These are phyloP conservation scores for Echinosophora koreensis DNA, from an alignment of 306 rosid genomes.

Conservation along the genomic window DNA sequence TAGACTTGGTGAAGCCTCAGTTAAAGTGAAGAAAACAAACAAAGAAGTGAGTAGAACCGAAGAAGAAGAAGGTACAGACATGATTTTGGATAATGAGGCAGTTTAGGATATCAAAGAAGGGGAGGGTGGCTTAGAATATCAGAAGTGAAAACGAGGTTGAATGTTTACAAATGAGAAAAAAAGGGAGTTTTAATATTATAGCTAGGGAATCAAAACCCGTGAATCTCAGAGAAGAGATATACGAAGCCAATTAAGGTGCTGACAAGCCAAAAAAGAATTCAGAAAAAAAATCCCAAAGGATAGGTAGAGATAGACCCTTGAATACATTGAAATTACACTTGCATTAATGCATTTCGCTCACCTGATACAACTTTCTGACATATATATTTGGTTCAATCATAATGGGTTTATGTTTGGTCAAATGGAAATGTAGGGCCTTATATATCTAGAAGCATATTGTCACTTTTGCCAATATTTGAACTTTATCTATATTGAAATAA, in stretches of 20 bases:
- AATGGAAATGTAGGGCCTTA: constrained; percentile 42
- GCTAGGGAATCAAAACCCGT: constrained; percentile 82
- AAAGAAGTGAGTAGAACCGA: constrained; percentile 47
- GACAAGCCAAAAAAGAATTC: constrained; percentile 22
- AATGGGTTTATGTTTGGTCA: constrained; percentile 37
- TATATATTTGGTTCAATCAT: constrained; percentile 34
- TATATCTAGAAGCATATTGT: constrained; percentile 39
- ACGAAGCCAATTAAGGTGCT: constrained; percentile 27
- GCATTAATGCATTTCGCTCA: constrained; percentile 32
- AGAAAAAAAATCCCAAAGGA: constrained; percentile 34
- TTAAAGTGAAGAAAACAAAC: constrained; percentile 48
- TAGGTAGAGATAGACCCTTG: constrained; percentile 19
- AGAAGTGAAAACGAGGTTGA: constrained; percentile 46
- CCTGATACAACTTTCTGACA: constrained; percentile 47
- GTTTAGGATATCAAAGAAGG: constrained; percentile 60
- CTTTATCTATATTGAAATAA: constrained; percentile 2
- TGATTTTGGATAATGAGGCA: constrained; percentile 58
- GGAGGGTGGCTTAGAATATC: constrained; percentile 42
- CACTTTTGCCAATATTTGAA: constrained; percentile 15
- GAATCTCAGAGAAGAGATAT: constrained; percentile 57
- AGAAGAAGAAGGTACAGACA: constrained; percentile 56
- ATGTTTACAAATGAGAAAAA: constrained; percentile 45
- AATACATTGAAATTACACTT: constrained; percentile 26
- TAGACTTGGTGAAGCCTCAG: constrained; percentile 44
- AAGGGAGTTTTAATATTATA: constrained; percentile 22